Conservation (phyloP, 805 yeast genomes). For the Tetrapisispora taiwanensis region DNA sequence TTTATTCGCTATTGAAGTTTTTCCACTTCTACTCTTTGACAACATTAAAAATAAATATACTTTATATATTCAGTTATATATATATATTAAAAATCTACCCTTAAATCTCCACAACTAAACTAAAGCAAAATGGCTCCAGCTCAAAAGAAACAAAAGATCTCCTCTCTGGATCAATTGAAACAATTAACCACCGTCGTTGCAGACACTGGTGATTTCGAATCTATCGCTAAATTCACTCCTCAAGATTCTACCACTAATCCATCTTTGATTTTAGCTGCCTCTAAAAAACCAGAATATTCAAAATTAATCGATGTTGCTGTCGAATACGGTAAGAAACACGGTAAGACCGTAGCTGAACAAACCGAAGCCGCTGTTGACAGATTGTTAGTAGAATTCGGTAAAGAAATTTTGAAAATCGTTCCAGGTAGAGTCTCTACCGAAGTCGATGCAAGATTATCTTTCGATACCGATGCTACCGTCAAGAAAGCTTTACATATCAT, state of each 20-base stretch:
- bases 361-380: constrained; percentile 82
- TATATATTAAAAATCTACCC: too few relatives aligned
- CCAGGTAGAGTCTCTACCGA: constrained; percentile 99
- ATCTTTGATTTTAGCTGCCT: constrained; percentile 89
- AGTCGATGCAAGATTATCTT: constrained; percentile 96
- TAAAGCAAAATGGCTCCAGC: constrained; percentile 2
- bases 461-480: constrained; percentile 88
- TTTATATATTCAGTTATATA: too few relatives aligned
- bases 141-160: constrained; percentile 31
- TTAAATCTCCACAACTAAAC: too few relatives aligned
- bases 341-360: constrained; percentile 42
- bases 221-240: constrained; percentile 95
- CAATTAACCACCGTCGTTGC: constrained; percentile 95
- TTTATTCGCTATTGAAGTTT: too few relatives aligned
- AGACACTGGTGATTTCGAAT: constrained; percentile 97
- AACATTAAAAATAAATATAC: too few relatives aligned
- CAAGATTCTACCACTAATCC: constrained; percentile 99
- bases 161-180: constrained; percentile 81
- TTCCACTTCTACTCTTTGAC: too few relatives aligned
- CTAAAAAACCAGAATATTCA: constrained; percentile 84
- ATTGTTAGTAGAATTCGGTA: constrained; percentile 92
- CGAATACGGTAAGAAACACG: constrained; percentile 65
- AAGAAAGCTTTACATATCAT: constrained; percentile 90
- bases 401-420: constrained; percentile 81
- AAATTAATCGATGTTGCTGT: constrained; percentile 85